Evolutionary conservation across 2,329 filamentous ascomycete species (phyloP), one percentile per base, ranked within the genome.

Genomic region (Blastomyces gilchristii): DNA sequence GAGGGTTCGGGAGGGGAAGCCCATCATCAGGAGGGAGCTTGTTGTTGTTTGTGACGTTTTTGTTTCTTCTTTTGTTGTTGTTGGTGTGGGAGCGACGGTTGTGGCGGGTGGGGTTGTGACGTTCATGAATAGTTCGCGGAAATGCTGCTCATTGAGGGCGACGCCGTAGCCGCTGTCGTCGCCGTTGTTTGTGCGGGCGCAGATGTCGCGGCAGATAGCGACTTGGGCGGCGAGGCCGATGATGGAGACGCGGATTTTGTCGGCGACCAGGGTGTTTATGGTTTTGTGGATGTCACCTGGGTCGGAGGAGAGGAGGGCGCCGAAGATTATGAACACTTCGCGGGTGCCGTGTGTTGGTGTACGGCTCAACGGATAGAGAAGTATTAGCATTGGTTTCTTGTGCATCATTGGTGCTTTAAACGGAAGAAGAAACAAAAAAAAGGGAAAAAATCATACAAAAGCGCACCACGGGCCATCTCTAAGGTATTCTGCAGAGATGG

Each of bases 241-340:
- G 61, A 99, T 86, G 52, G 88, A 88, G 12, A 97, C 91, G 18
- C 91, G 87, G 69, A 99, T 91, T 63, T 87, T 86, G 75, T 97
- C 91, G 67, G 82, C 80, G 50, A 96, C 84, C 39, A 97, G 87
- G 45, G 84, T 83, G 59, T 81, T 80, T 71, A 97, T 91, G 0
- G 93, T 97, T 68, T 91, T 86, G 77, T 96, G 90, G 64, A 99
- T 97, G 74, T 99, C 94, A 64, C 92, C 91, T 0, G 94, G 94
- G 71, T 99, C 94, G 68, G 89, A 89, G 43, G 91, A 93, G 52
- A 96, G 83, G 7, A 99, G 82, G 12, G 93, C 93, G 49, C 94
- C 94, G 72, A 94, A 96, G 58, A 97, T 85, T 64, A 99, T 85
- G 45, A 99, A 85, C 8, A 97, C 87, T 76, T 99, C 94, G 67